Evolutionary conservation across 192 early-diverging fungal species (phyloP).

Genomic region (Backusella macrospora): DNA sequence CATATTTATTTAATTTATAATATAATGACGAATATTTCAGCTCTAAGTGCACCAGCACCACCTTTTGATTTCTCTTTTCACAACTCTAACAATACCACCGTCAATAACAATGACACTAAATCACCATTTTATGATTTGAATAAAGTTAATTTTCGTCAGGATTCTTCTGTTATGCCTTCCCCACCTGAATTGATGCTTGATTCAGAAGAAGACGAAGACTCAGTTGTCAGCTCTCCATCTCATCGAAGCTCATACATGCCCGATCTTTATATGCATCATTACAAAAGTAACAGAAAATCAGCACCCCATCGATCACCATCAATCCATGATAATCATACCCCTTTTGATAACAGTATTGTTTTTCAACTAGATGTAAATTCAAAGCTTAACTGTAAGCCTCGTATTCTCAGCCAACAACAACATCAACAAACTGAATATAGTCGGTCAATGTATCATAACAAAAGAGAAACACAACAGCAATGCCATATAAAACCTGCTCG

Average conservation of each 20-base stretch:
- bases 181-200: constrained; percentile 37
- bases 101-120: neutral
- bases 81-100: neutral
- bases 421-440: neutral
- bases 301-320: constrained; percentile 38
- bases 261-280: constrained; percentile 8
- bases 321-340: constrained; percentile 5
- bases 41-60: constrained; percentile 10
- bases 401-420: neutral
- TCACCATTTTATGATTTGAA: neutral
- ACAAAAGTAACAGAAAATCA: constrained; percentile 24
- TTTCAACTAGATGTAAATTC: constrained; percentile 30
- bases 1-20: constrained; percentile 2
- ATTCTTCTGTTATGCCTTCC: constrained; percentile 17
- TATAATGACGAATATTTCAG: constrained; percentile 16
- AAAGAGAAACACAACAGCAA: constrained; percentile 21
- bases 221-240: neutral
- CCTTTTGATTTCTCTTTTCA: constrained; percentile 16
- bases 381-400: constrained; percentile 1
- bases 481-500: constrained; percentile 23
- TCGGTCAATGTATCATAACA: neutral
- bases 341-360: constrained; percentile 32
- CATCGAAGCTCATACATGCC: neutral
- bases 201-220: constrained; percentile 38
- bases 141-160: constrained; percentile 14